These are phyloP conservation scores for Calcarisporium arbuscula DNA, from an alignment of 2,329 filamentous ascomycete species.

Conservation along the genomic window DNA sequence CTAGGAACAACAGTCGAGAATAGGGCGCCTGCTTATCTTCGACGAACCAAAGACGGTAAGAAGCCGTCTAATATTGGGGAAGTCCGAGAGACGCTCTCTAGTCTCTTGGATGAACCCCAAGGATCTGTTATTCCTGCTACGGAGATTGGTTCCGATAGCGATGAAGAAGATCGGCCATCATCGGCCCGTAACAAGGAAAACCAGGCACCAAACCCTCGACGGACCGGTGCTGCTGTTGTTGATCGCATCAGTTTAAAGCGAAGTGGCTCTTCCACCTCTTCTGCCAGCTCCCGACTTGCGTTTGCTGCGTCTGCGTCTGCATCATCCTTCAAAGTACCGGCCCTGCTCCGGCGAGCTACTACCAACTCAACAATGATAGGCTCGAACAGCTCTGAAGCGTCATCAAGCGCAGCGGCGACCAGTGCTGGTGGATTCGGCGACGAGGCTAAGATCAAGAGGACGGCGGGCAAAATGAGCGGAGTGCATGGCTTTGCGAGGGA, in stretches of 20 bases:
- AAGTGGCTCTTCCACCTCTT: constrained; percentile 32
- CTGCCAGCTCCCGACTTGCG: constrained; percentile 41
- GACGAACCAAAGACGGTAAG: constrained; percentile 55
- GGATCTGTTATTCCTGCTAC: constrained; percentile 43
- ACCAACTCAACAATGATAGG: constrained; percentile 48
- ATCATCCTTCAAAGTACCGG: constrained; percentile 59
- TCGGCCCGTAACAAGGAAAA: constrained; percentile 45
- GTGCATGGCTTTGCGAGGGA: constrained; percentile 56
- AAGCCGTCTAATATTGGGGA: constrained; percentile 73
- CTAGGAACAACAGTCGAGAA: constrained; percentile 32
- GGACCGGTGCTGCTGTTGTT: constrained; percentile 45
- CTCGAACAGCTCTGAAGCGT: constrained; percentile 20
- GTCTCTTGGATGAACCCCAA: constrained; percentile 66
- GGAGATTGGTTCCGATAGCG: constrained; percentile 28
- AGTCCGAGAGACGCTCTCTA: constrained; percentile 76
- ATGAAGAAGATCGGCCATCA: constrained; percentile 29
- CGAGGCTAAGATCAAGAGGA: constrained; percentile 53
- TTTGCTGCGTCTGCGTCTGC: constrained; percentile 43
- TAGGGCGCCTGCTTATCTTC: constrained; percentile 53
- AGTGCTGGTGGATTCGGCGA: constrained; percentile 34
- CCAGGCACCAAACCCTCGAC: constrained; percentile 26
- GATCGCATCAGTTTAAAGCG: constrained; percentile 71
- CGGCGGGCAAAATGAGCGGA: constrained; percentile 53
- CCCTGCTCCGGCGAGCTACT: constrained; percentile 67
- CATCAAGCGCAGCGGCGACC: constrained; percentile 23